These are phyloP conservation scores for Ophiorrhiza pumila DNA, from an alignment of 257 asterid genomes.

Conservation along the genomic window DNA sequence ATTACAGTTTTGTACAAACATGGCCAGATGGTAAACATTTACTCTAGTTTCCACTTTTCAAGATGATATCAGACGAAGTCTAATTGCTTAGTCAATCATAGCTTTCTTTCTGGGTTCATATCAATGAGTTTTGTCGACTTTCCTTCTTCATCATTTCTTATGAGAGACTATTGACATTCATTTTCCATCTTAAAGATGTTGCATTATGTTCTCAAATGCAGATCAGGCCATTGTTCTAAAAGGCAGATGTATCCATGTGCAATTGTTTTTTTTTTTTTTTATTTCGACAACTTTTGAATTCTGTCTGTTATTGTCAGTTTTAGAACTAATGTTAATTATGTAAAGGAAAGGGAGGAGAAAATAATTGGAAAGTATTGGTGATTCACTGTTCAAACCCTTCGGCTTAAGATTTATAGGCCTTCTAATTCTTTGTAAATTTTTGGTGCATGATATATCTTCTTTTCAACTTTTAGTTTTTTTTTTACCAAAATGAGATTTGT, in stretches of 20 bases:
- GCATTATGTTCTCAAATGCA: neutral
- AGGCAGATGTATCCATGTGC: neutral
- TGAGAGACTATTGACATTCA: neutral
- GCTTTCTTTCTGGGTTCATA: neutral
- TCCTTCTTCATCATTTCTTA: neutral
- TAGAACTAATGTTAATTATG: neutral
- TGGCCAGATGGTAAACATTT: constrained; percentile 67
- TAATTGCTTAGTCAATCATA: neutral
- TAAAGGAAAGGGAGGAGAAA: neutral
- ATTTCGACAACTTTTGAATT: neutral
- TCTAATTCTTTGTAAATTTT: neutral
- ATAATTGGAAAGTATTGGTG: neutral
- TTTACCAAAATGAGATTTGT: neutral
- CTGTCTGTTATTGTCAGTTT: neutral
- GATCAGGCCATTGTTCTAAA: neutral
- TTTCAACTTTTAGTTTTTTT: neutral
- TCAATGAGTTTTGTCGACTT: neutral
- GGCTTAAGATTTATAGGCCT: neutral
- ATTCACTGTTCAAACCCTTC: neutral
- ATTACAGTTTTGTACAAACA: constrained; percentile 65
- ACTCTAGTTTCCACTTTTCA: neutral
- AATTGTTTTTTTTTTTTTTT: neutral
- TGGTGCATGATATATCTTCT: neutral
- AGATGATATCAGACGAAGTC: neutral
- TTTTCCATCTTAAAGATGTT: neutral